phyloP scores from a whole-genome alignment of 139 green algal genomes.

The Chlorella sp. region DNA sequence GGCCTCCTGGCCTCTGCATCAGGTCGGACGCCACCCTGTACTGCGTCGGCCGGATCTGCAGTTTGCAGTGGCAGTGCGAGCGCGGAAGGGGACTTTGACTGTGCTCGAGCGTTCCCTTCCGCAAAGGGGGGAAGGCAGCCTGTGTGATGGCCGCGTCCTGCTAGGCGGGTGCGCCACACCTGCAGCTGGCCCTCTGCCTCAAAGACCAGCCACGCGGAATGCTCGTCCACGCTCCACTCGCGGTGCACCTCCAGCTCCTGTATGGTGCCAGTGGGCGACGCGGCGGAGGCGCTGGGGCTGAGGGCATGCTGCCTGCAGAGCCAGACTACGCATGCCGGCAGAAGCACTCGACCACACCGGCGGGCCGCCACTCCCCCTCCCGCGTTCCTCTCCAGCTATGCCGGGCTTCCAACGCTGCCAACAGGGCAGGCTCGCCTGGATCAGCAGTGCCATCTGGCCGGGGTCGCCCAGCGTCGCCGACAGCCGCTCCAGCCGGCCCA shows the following conservation, averaged over 20 bases:
- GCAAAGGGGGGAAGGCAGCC: too few species aligned
- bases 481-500: conserved; percentile 39
- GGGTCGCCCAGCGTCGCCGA: neutral
- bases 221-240: conserved; percentile 28
- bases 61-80: too few species aligned
- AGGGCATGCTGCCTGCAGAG: neutral
- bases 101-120: too few species aligned
- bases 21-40: conserved; percentile 44
- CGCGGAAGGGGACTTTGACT: too few species aligned
- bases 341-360: too few species aligned
- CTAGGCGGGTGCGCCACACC: too few species aligned
- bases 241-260: conserved; percentile 56
- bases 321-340: neutral
- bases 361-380: too few species aligned
- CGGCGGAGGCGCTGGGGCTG: neutral
- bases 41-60: conserved; percentile 64
- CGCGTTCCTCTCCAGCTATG: too few species aligned
- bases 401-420: too few species aligned
- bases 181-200: conserved; percentile 62
- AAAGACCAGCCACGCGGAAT: conserved; percentile 62
- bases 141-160: too few species aligned
- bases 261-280: neutral
- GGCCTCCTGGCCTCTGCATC: conserved; percentile 35
- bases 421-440: neutral
- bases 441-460: neutral